A percentile compares a stretch with the other conserved stretches of the same genome.
phyloP scores from a whole-genome alignment of 2,329 filamentous ascomycete genomes.

The Fusarium lyarnte region DNA sequence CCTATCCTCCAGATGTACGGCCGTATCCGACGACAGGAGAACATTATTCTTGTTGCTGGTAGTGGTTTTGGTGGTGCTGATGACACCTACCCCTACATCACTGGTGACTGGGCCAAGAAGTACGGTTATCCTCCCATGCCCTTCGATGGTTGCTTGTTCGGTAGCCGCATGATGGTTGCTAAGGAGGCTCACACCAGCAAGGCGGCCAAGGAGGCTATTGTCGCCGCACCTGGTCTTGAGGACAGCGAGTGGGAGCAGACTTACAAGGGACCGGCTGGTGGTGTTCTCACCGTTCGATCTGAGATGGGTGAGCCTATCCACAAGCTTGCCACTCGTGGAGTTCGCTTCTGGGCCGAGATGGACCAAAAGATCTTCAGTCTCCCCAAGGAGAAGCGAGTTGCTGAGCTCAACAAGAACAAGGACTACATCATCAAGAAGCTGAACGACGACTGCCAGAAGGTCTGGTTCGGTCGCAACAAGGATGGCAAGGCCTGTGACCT shows the following conservation, averaged over 20 bases:
- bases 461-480: slow-evolving; percentile 92
- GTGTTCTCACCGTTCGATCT: slow-evolving; percentile 94
- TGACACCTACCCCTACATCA: slow-evolving; percentile 92
- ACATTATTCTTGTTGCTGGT: slow-evolving; percentile 88
- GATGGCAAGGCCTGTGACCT: slow-evolving; percentile 84
- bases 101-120: slow-evolving; percentile 85
- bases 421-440: slow-evolving; percentile 95
- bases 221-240: slow-evolving; percentile 83
- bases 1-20: slow-evolving; percentile 92
- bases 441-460: slow-evolving; percentile 96
- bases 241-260: slow-evolving; percentile 91
- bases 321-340: slow-evolving; percentile 96
- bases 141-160: slow-evolving; percentile 90
- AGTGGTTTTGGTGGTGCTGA: slow-evolving; percentile 92
- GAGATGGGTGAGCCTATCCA: slow-evolving; percentile 99
- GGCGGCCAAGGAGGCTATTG: slow-evolving; percentile 89
- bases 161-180: slow-evolving; percentile 93
- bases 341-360: slow-evolving; percentile 98
- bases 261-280: slow-evolving; percentile 89
- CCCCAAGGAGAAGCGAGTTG: slow-evolving; percentile 91
- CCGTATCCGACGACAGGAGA: slow-evolving; percentile 83
- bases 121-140: slow-evolving; percentile 93
- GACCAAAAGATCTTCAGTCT: slow-evolving; percentile 97
- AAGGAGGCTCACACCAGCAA: slow-evolving; percentile 91
- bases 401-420: slow-evolving; percentile 87